Conservation (phyloP, 2,329 filamentous ascomycete genomes). For the Aspergillus piperis region DNA sequence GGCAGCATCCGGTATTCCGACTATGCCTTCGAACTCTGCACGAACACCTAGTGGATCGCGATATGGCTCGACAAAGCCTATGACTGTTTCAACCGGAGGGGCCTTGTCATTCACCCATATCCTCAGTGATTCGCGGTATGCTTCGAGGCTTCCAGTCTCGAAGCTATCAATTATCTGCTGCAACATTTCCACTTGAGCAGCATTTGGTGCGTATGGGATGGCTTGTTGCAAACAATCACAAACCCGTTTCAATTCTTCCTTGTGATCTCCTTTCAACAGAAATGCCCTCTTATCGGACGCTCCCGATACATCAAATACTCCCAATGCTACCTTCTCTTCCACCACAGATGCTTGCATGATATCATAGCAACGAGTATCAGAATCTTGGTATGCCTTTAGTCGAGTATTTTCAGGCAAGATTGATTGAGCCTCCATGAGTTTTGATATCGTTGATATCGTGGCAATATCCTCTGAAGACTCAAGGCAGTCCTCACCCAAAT, state of each 20-base stretch:
- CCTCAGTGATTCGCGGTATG: conserved; percentile 53
- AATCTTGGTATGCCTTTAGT: conserved; percentile 46
- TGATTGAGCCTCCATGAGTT: conserved; percentile 50
- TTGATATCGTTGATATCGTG: conserved; percentile 34
- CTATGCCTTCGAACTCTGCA: conserved; percentile 57
- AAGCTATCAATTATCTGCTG: conserved; percentile 33
- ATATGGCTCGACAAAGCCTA: conserved; percentile 59
- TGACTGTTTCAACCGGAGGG: conserved; percentile 54
- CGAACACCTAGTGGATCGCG: conserved; percentile 57
- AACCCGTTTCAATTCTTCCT: conserved; percentile 10
- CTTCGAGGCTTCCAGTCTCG: conserved; percentile 51
- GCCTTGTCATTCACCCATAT: conserved; percentile 57
- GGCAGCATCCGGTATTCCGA: conserved; percentile 27
- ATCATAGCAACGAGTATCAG: conserved; percentile 51
- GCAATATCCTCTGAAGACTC: conserved; percentile 50
- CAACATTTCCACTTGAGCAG: conserved; percentile 8
- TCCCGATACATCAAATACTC: not conserved
- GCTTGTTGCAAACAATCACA: conserved; percentile 9
- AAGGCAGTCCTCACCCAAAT: conserved; percentile 29
- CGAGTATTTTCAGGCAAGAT: conserved; percentile 51
- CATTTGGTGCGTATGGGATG: not conserved
- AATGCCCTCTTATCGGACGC: not conserved
- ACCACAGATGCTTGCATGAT: conserved; percentile 32
- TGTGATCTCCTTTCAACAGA: conserved; percentile 16
- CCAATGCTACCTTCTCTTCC: not conserved